A percentile compares a stretch with the other conserved stretches of the same genome.
These are phyloP conservation scores for Leccinellum albellum DNA, from an alignment of 768 basidiomycete species.

Conservation along the genomic window DNA sequence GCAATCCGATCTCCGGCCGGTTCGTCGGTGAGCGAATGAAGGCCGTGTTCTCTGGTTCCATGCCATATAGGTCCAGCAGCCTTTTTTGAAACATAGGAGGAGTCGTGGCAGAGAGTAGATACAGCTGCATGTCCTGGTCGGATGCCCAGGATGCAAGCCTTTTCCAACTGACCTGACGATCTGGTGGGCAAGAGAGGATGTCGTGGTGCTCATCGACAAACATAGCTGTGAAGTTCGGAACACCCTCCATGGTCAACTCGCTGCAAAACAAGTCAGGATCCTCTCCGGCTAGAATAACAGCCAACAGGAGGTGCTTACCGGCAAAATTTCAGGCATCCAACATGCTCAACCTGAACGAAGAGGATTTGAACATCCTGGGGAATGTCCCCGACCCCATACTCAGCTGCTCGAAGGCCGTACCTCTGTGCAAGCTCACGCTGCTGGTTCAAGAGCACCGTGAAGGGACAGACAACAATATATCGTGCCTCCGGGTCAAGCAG, in stretches of 20 bases:
- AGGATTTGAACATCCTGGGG: neutral
- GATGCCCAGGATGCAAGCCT: conserved; percentile 1
- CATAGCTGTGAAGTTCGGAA: neutral
- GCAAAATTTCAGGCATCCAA: neutral
- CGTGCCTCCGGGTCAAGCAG: neutral
- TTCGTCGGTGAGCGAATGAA: too few species aligned
- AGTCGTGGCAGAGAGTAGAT: neutral
- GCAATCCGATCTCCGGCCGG: too few species aligned
- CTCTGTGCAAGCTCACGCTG: neutral
- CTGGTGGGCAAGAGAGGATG: neutral
- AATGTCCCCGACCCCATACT: neutral
- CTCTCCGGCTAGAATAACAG: neutral
- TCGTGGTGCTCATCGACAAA: conserved; percentile 1
- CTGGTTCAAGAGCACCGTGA: neutral
- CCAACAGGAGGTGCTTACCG: neutral
- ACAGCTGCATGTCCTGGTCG: neutral
- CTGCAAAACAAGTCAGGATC: neutral
- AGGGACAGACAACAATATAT: conserved; percentile 3
- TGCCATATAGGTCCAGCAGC: too few species aligned
- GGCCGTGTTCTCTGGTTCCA: too few species aligned
- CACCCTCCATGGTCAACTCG: neutral
- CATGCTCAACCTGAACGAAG: conserved; percentile 1
- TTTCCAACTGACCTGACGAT: neutral
- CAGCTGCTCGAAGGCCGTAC: neutral
- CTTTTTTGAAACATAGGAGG: too few species aligned